Evolutionary conservation across 345 rosid genomes (phyloP), one percentile per base, ranked within the genome.

Genomic region (Sapria himalayana): DNA sequence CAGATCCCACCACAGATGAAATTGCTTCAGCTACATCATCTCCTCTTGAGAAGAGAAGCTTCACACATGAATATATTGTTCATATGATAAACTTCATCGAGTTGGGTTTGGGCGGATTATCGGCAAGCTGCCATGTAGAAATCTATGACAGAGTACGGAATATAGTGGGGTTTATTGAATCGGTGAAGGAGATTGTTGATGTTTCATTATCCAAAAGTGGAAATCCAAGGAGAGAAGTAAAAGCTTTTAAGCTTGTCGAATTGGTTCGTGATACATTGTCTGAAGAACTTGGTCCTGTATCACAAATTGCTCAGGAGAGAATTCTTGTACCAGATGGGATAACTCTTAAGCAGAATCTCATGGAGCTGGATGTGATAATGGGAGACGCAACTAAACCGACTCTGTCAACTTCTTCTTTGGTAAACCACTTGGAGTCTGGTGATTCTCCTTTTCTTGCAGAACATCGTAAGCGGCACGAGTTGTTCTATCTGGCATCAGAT

Each of bases 401-500:
- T 56, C 41, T 66, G 21, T 49, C 73, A 12, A 53, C 50, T 49
- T 52, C 69, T 65, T 66, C 52, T 33, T 62, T 45, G 66, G 44
- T 20, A 45, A 50, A 49, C 29, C 65, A 34, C 40, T 15, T 22
- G 35, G 54, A 45, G 37, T 56, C 41, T 51, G 72, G 60, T 54
- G 43, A 40, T 53, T 58, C 69, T 42, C 36, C 92, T 34, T 59
- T 77, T 56, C 77, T 91, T 21, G 73, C 72, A 0, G 92, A 84
- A 62, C 99, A 84, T 54, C 81, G 95, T 25, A 79, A 74, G 67
- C 77, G 76, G 19, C 89, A 84, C 53, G 93, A 73, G 20, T 48
- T 84, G 31, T 89, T 72, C 52, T 82, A 89, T 50, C 92, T 89
- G 29, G 52, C 93, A 41, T 65, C 70, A 15, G 76, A 74, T 57